Base-by-base conservation (phyloP, 352 stramenopile genomes). In the Phytophthora vignae region DNA sequence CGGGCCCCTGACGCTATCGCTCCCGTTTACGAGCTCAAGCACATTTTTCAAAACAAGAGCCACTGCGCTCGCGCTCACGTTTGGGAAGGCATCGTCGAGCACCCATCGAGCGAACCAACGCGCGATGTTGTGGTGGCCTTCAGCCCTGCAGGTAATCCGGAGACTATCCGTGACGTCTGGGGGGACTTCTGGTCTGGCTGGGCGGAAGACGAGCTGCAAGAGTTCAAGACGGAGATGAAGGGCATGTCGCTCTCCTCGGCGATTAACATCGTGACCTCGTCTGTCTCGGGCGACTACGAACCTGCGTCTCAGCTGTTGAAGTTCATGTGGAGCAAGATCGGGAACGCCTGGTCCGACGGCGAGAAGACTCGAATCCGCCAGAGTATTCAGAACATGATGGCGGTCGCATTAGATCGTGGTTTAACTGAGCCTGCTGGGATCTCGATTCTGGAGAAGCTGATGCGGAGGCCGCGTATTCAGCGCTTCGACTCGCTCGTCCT, bases 361-460 rank as follows among this genome's bases (percentile, higher is more conserved):
- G 89, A 96, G 72, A 83, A 94, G 50, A 96, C 89, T 31, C 87
- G 89, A 15, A 87, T 96, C 66, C 87, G 89, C 12, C 89, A 96
- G 64, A 92, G 86, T 63, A 87, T 96, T 17, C 85, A 95, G 73
- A 96, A 96, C 67, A 96, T 96, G 86, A 90, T 95, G 50, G 81
- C 87, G 3, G 78, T 93, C 44, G 85, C 79, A 12, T 68, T 95
- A n/a, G 87, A 95, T 78, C 87, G 89, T 48, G 82, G 86, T 27
- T 76, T 96, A 9, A 90, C 78, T 2, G 89, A 95, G 50, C 76
- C 81, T n/a, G 60, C 66, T 31, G 83, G 73, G 2, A 84, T 95
- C 38, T 87, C 86, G 44, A 80, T 90, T 4, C 73, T 96, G n/a
- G 89, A 96, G 54, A 91, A 89, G 55, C 66, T 96, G 17, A 92